Evolutionary conservation across 1,284 basidiomycete genomes (phyloP).

Genomic region (Peniophora sp.): DNA sequence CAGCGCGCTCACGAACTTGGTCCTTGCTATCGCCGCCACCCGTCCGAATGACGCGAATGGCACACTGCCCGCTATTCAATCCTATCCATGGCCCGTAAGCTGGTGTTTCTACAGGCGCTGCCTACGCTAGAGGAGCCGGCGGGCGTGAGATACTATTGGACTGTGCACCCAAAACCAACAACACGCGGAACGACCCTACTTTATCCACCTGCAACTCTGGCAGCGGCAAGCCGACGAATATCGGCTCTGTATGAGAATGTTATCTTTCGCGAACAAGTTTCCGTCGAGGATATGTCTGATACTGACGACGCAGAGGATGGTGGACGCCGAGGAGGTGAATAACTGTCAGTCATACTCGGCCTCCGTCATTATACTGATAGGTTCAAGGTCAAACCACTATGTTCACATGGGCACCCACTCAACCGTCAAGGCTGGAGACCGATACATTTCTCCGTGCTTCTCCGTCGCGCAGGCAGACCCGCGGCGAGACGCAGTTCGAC

Average conservation of each 20-base stretch:
- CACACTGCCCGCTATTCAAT: too few species aligned
- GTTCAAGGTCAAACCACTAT: constrained; percentile 25
- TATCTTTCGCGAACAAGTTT: constrained; percentile 40
- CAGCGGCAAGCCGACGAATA: constrained; percentile 53
- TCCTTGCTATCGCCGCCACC: too few species aligned
- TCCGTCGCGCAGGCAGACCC: constrained; percentile 16
- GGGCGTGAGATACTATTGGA: too few species aligned
- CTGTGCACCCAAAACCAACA: too few species aligned
- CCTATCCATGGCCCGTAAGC: too few species aligned
- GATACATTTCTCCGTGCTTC: constrained; percentile 20
- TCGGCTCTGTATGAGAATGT: constrained; percentile 60
- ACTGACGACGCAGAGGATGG: background rate
- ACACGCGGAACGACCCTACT: constrained; percentile 10
- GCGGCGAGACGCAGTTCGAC: constrained; percentile 29
- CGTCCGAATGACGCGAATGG: too few species aligned
- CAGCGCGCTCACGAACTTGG: too few species aligned
- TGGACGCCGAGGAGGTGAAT: background rate
- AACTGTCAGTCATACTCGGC: background rate
- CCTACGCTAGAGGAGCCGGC: too few species aligned
- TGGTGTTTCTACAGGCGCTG: too few species aligned
- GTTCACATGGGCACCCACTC: constrained; percentile 51
- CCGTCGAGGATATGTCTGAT: constrained; percentile 5
- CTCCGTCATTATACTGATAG: background rate
- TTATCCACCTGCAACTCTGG: constrained; percentile 41
- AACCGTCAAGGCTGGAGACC: constrained; percentile 2